Evolutionary conservation across 2,329 filamentous ascomycete species (phyloP).

Genomic region (Colletotrichum tropicicola): DNA sequence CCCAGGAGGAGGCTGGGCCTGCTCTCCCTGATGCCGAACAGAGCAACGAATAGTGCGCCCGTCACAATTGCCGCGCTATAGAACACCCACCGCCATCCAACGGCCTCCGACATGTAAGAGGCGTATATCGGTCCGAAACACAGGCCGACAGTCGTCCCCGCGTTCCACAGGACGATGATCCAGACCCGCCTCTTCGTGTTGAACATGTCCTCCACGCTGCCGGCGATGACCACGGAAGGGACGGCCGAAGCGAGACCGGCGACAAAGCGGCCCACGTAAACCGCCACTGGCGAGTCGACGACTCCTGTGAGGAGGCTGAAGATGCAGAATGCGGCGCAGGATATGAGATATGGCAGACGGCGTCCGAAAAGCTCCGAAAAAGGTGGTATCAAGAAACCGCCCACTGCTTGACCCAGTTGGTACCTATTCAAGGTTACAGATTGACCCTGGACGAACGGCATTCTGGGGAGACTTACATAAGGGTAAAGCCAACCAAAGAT

Average conservation of each 20-base stretch:
- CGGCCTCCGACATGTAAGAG: slow-evolving; percentile 45
- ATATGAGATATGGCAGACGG: slow-evolving; percentile 42
- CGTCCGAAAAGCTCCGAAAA: slow-evolving; percentile 47
- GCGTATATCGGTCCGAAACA: slow-evolving; percentile 53
- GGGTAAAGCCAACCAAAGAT: slow-evolving; percentile 36
- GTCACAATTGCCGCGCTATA: slow-evolving; percentile 50
- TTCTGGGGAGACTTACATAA: slow-evolving; percentile 35
- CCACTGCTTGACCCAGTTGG: slow-evolving; percentile 46
- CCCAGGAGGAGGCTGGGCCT: slow-evolving; percentile 52
- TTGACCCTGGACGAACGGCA: too few species aligned
- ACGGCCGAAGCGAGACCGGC: slow-evolving; percentile 56
- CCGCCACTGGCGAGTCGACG: slow-evolving; percentile 43
- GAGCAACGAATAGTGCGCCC: slow-evolving; percentile 41
- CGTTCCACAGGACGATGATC: slow-evolving; percentile 55
- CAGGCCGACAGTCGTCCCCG: slow-evolving; percentile 51
- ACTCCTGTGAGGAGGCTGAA: slow-evolving; percentile 48
- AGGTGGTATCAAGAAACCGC: slow-evolving; percentile 47
- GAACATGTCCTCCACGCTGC: slow-evolving; percentile 60
- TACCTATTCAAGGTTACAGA: slow-evolving; percentile 35
- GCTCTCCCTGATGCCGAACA: slow-evolving; percentile 50
- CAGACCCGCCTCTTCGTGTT: slow-evolving; percentile 53
- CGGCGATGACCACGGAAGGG: slow-evolving; percentile 55
- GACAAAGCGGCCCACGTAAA: slow-evolving; percentile 51
- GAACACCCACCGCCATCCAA: slow-evolving; percentile 56
- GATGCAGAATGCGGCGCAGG: slow-evolving; percentile 41